phyloP scores from a whole-genome alignment of 1,284 basidiomycete genomes.

The Malassezia arunalokei region DNA sequence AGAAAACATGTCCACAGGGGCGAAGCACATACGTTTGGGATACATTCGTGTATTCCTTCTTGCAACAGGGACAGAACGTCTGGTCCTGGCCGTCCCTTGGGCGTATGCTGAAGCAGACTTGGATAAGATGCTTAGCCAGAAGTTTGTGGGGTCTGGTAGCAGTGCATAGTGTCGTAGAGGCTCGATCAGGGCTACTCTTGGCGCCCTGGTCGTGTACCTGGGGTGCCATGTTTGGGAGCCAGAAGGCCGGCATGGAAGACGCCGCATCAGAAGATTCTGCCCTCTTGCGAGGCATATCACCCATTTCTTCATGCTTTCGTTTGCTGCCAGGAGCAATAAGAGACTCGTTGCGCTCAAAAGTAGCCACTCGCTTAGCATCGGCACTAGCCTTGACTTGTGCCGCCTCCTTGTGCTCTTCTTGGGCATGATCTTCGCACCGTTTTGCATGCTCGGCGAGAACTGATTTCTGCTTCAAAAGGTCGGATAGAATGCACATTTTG shows the following conservation, averaged over 20 bases:
- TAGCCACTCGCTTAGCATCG: neutral
- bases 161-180: slow-evolving; percentile 14
- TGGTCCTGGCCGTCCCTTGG: neutral
- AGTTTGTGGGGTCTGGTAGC: slow-evolving; percentile 12
- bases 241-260: slow-evolving; percentile 11
- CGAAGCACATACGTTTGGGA: slow-evolving; percentile 8
- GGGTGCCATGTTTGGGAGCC: slow-evolving; percentile 13
- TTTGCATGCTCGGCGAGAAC: slow-evolving; percentile 1
- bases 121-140: slow-evolving; percentile 6
- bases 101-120: slow-evolving; percentile 8
- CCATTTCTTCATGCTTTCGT: slow-evolving; percentile 5
- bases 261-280: neutral
- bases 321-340: neutral
- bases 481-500: slow-evolving; percentile 13
- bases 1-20: slow-evolving; percentile 12
- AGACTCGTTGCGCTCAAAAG: slow-evolving; percentile 2
- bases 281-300: neutral
- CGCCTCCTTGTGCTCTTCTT: neutral
- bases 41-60: slow-evolving; percentile 7
- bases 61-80: slow-evolving; percentile 14
- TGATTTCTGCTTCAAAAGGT: slow-evolving; percentile 9
- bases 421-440: slow-evolving; percentile 1
- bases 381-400: neutral
- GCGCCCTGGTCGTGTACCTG: neutral
- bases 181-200: neutral